phyloP scores from a whole-genome alignment of 2,329 filamentous ascomycete species.

The Colletotrichum acutatum region DNA sequence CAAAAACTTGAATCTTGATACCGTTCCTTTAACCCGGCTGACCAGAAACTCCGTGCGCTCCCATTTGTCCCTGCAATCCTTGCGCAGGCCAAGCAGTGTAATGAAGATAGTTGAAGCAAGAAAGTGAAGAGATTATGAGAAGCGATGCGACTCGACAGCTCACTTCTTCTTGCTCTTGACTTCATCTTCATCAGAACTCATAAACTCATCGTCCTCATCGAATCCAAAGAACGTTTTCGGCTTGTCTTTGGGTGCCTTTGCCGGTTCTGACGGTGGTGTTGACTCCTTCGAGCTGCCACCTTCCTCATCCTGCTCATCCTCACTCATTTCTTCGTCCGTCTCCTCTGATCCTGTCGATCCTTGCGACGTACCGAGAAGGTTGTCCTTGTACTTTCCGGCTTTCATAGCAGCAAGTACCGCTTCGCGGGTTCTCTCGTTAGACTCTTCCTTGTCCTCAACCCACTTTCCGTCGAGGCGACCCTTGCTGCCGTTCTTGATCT shows the following conservation, averaged over 20 bases:
- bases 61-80: constrained; percentile 2
- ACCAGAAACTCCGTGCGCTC: constrained; percentile 30
- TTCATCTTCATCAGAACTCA: constrained; percentile 74
- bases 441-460: constrained; percentile 95
- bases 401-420: constrained; percentile 79
- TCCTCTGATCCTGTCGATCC: constrained; percentile 56
- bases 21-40: background rate
- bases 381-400: constrained; percentile 71
- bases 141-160: background rate
- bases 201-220: constrained; percentile 81
- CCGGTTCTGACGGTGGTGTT: constrained; percentile 57
- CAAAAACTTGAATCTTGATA: constrained; percentile 3
- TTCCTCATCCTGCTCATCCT: constrained; percentile 50
- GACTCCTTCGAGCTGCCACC: constrained; percentile 60
- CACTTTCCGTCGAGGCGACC: constrained; percentile 87
- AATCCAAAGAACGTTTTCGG: constrained; percentile 75
- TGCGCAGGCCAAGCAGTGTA: background rate
- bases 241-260: constrained; percentile 51
- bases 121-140: background rate
- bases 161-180: constrained; percentile 43
- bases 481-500: constrained; percentile 79
- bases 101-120: background rate
- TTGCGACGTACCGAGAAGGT: constrained; percentile 63
- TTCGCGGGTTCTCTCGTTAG: constrained; percentile 82
- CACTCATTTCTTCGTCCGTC: constrained; percentile 46